Evolutionary conservation across 2,329 filamentous ascomycete species (phyloP).

Genomic region (Scleromitrula shiraiana): DNA sequence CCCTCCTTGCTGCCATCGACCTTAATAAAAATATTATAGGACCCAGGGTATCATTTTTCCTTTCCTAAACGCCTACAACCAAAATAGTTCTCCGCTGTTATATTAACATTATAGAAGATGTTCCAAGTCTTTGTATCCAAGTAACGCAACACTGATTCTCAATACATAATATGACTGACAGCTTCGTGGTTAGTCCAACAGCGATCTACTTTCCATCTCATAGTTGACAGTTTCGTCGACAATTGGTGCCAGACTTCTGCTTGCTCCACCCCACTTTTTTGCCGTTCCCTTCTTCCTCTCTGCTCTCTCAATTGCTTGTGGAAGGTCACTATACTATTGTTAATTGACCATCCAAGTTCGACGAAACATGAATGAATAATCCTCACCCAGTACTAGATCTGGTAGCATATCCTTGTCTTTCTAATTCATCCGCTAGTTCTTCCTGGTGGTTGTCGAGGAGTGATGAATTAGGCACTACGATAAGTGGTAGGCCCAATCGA

Average conservation of each 20-base stretch:
- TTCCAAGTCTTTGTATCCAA: neutral
- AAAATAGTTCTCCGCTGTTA: too few relatives aligned
- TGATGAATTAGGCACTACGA: slow-evolving; percentile 79
- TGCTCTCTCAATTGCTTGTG: slow-evolving; percentile 17
- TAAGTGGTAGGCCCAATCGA: slow-evolving; percentile 63
- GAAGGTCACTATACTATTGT: slow-evolving; percentile 14
- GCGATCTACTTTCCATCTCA: slow-evolving; percentile 16
- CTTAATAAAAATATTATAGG: too few relatives aligned
- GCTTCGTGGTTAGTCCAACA: neutral
- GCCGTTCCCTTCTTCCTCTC: slow-evolving; percentile 6
- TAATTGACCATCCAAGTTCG: neutral
- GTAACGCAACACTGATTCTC: neutral
- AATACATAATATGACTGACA: neutral
- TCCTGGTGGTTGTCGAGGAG: slow-evolving; percentile 87
- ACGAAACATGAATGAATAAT: neutral
- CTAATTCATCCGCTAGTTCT: slow-evolving; percentile 73
- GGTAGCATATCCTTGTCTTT: slow-evolving; percentile 66
- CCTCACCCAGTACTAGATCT: slow-evolving; percentile 21
- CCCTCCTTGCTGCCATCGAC: too few relatives aligned
- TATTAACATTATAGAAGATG: too few relatives aligned
- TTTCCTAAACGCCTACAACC: too few relatives aligned
- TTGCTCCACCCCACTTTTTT: slow-evolving; percentile 18
- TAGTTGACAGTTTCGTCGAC: slow-evolving; percentile 22
- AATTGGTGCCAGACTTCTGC: slow-evolving; percentile 16
- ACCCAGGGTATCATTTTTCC: too few relatives aligned